These are phyloP conservation scores for Rhododendron molle DNA, from an alignment of 148 eudicot species.

Conservation along the genomic window DNA sequence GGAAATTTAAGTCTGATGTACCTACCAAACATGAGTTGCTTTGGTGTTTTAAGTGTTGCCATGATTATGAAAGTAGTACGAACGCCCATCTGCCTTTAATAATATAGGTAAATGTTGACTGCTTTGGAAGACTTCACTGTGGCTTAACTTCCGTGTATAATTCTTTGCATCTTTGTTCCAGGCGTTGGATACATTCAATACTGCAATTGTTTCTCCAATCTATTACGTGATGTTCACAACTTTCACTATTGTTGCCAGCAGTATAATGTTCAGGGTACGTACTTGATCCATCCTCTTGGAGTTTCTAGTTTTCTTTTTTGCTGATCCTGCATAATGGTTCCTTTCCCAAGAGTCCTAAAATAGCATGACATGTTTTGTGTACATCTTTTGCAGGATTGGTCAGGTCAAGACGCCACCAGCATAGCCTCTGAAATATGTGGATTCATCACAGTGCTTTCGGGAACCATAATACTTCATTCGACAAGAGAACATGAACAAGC, in stretches of 20 bases:
- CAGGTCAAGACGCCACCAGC: slow-evolving; percentile 64
- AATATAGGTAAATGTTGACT: background rate
- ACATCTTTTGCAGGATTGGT: slow-evolving; percentile 56
- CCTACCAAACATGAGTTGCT: background rate
- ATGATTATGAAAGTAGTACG: background rate
- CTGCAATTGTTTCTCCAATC: slow-evolving; percentile 89
- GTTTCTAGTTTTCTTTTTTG: background rate
- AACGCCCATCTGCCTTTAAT: background rate
- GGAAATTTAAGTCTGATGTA: background rate
- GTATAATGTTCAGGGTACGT: slow-evolving; percentile 84
- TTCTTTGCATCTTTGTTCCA: slow-evolving; percentile 19
- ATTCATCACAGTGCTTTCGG: slow-evolving; percentile 70
- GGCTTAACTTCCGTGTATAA: background rate
- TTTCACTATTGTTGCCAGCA: slow-evolving; percentile 75
- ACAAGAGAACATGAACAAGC: slow-evolving; percentile 68
- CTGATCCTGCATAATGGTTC: background rate
- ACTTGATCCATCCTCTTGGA: background rate
- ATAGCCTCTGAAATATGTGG: slow-evolving; percentile 83
- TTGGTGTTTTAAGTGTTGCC: background rate
- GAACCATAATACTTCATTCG: slow-evolving; percentile 66
- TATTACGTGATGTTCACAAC: slow-evolving; percentile 96
- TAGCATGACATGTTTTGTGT: background rate
- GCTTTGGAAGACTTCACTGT: background rate
- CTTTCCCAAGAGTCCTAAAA: background rate
- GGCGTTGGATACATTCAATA: slow-evolving; percentile 78